phyloP scores from a whole-genome alignment of 352 stramenopile genomes.

The Globisporangium okanoganense region DNA sequence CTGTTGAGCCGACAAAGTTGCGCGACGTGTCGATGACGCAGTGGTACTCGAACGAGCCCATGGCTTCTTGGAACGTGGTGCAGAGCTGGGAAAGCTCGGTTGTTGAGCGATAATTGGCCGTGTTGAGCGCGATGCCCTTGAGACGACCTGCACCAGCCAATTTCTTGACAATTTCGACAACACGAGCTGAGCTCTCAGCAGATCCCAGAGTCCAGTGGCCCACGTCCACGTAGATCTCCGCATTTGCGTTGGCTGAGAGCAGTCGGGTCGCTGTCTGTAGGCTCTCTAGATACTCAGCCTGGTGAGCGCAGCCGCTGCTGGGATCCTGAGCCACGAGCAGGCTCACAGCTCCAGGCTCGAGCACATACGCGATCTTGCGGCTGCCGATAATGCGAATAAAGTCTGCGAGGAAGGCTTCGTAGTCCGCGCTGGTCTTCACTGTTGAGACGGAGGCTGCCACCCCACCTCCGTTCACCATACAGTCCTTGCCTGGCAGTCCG shows the following conservation, averaged over 20 bases:
- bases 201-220: conserved; percentile 48
- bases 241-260: conserved; percentile 54
- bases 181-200: neutral
- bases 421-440: conserved; percentile 39
- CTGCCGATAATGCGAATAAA: conserved; percentile 34
- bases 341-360: conserved; percentile 61
- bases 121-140: conserved; percentile 66
- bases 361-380: conserved; percentile 59
- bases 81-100: conserved; percentile 46
- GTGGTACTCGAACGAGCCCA: conserved; percentile 30
- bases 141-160: conserved; percentile 18
- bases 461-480: no score
- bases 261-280: conserved; percentile 41
- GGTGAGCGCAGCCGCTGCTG: conserved; percentile 34
- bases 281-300: conserved; percentile 44
- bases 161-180: conserved; percentile 40
- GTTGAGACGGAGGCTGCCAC: conserved; percentile 5
- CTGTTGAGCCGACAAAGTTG: conserved; percentile 35
- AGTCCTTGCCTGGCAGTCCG: conserved; percentile 32
- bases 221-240: conserved; percentile 61
- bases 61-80: conserved; percentile 40
- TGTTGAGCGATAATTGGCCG: conserved; percentile 56
- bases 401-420: conserved; percentile 39
- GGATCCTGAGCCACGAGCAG: conserved; percentile 21
- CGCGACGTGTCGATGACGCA: conserved; percentile 68